Evolutionary conservation across 768 basidiomycete species (phyloP).

Genomic region (Gelatoporia subvermispora): DNA sequence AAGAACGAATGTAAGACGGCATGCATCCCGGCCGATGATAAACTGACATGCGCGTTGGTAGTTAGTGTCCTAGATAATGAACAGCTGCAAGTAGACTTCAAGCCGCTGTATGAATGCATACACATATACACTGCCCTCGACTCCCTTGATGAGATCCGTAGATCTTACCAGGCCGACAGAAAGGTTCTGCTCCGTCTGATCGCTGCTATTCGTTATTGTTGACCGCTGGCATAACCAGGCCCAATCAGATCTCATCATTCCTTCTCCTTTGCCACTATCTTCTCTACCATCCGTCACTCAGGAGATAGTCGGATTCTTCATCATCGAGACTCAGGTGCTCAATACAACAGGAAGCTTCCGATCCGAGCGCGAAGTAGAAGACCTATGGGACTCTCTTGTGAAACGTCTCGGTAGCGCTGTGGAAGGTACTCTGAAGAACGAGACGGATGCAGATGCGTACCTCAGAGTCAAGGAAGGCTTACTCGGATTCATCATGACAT

Average conservation of each 20-base stretch:
- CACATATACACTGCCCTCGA: constrained; percentile 93
- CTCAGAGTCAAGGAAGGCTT: constrained; percentile 80
- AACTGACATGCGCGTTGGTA: constrained; percentile 24
- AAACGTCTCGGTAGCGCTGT: constrained; percentile 68
- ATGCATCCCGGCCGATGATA: neutral
- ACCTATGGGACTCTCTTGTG: constrained; percentile 89
- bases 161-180: constrained; percentile 94
- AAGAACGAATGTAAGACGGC: constrained; percentile 81
- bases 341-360: constrained; percentile 86
- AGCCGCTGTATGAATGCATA: constrained; percentile 92
- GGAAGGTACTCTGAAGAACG: constrained; percentile 62
- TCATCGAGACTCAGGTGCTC: constrained; percentile 90
- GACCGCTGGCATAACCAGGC: constrained; percentile 53
- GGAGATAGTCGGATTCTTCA: constrained; percentile 96
- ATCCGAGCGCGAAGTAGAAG: constrained; percentile 87
- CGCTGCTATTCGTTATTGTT: neutral
- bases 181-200: constrained; percentile 47
- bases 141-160: constrained; percentile 83
- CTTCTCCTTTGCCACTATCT: constrained; percentile 58
- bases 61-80: constrained; percentile 93
- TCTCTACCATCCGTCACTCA: constrained; percentile 77
- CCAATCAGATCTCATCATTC: constrained; percentile 94
- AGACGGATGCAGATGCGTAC: constrained; percentile 78
- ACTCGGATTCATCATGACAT: constrained; percentile 81
- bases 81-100: constrained; percentile 84